Conservation (phyloP, 2,329 filamentous ascomycete genomes). For the Tolypocladium capitatum region DNA sequence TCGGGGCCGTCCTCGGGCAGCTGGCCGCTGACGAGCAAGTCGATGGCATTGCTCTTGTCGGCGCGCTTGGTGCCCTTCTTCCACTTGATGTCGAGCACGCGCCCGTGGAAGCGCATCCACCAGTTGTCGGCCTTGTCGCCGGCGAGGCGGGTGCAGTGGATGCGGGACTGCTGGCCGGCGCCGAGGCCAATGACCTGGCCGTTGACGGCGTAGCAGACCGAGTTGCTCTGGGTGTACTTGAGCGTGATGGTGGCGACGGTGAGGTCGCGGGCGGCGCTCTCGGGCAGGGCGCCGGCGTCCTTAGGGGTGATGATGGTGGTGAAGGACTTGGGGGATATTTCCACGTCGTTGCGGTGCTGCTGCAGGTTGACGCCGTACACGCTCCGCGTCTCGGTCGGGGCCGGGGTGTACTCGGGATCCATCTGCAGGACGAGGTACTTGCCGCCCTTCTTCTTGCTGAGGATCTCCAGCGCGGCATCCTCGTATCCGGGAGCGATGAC, state of each 20-base stretch:
- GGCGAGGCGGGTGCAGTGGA: constrained; percentile 94
- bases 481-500: constrained; percentile 85
- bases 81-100: constrained; percentile 80
- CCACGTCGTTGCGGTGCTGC: constrained; percentile 86
- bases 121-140: constrained; percentile 99
- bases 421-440: constrained; percentile 95
- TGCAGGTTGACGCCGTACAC: constrained; percentile 81
- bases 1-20: constrained; percentile 75
- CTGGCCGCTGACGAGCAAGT: constrained; percentile 83
- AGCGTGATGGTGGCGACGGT: constrained; percentile 92
- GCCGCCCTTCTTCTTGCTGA: constrained; percentile 96
- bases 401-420: constrained; percentile 72
- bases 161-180: constrained; percentile 92
- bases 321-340: constrained; percentile 78
- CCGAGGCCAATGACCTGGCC: constrained; percentile 90
- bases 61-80: constrained; percentile 94
- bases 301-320: constrained; percentile 76
- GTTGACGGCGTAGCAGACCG: constrained; percentile 90
- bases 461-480: constrained; percentile 72
- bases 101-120: constrained; percentile 97
- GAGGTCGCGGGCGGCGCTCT: constrained; percentile 74
- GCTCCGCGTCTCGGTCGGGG: constrained; percentile 69
- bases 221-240: constrained; percentile 99
- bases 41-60: constrained; percentile 97
- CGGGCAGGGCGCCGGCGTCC: constrained; percentile 57